A percentile compares a stretch with the other conserved stretches of the same genome.
phyloP scores from a whole-genome alignment of 371 early-diverging fungal species.

The Capniomyces stellatus region DNA sequence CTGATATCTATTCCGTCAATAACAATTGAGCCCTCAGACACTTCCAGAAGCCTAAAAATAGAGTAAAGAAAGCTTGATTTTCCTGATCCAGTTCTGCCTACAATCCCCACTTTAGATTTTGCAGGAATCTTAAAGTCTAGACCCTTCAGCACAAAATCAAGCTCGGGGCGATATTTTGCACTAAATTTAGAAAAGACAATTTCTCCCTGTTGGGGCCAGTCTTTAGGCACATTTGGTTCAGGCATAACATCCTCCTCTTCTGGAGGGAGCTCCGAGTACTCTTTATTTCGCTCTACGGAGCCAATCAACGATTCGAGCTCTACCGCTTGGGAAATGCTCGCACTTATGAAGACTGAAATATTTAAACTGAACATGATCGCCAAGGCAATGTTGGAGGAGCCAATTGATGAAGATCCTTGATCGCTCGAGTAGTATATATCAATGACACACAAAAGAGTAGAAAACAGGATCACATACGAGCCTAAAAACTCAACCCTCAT shows the following conservation, averaged over 20 bases:
- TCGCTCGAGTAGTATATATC: conserved; percentile 28
- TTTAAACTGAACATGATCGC: conserved; percentile 66
- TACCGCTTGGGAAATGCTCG: conserved; percentile 52
- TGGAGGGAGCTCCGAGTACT: conserved; percentile 58
- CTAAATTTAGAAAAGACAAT: conserved; percentile 45
- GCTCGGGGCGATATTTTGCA: conserved; percentile 47
- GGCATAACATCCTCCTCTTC: conserved; percentile 49
- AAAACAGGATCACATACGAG: conserved; percentile 37
- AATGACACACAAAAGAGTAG: conserved; percentile 41
- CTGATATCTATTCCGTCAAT: conserved; percentile 76
- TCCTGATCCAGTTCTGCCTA: conserved; percentile 87
- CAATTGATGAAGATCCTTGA: conserved; percentile 20
- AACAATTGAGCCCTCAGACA: conserved; percentile 35
- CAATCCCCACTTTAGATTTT: conserved; percentile 68
- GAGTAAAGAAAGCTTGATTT: conserved; percentile 70
- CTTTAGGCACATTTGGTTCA: conserved; percentile 17
- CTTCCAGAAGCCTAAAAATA: conserved; percentile 78
- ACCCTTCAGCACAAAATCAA: conserved; percentile 39
- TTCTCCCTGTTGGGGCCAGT: conserved; percentile 39
- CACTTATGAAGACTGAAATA: conserved; percentile 66
- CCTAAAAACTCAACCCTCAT: conserved; percentile 67
- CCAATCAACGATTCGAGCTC: conserved; percentile 57
- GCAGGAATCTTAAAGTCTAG: conserved; percentile 43
- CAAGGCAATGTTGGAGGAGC: conserved; percentile 63
- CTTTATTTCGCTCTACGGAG: conserved; percentile 67